phyloP scores from a whole-genome alignment of 768 basidiomycete genomes.

The Postia placenta region DNA sequence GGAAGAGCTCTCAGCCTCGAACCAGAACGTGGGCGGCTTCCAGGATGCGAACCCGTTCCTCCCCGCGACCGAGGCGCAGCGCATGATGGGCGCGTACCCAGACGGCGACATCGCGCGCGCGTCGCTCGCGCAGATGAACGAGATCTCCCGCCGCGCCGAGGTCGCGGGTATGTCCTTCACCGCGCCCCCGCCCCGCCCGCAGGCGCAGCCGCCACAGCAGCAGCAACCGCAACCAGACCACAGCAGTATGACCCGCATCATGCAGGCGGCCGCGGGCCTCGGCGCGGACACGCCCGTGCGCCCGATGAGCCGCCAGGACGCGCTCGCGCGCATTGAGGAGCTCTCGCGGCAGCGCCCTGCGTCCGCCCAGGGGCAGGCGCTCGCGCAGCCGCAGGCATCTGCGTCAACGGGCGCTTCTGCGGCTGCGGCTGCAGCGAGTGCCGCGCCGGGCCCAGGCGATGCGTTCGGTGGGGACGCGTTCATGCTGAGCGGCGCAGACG shows the following conservation, averaged over 20 bases:
- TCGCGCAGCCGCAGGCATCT: neutral
- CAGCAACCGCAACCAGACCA: constrained; percentile 2
- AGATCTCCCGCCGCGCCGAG: constrained; percentile 61
- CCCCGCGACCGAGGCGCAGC: constrained; percentile 50
- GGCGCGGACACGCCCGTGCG: constrained; percentile 18
- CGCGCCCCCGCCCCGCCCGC: constrained; percentile 22
- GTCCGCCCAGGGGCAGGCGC: constrained; percentile 11
- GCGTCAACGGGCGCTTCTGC: neutral
- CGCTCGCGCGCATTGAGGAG: constrained; percentile 49
- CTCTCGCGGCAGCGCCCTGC: constrained; percentile 35
- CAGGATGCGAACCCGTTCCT: constrained; percentile 45
- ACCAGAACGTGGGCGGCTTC: constrained; percentile 7
- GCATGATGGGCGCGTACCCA: constrained; percentile 41
- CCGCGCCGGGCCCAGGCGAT: constrained; percentile 5
- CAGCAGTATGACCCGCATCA: constrained; percentile 22
- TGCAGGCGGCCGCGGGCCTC: constrained; percentile 25
- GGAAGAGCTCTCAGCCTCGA: constrained; percentile 18
- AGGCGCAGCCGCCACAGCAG: neutral
- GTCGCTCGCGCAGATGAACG: constrained; percentile 72
- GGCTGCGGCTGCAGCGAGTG: neutral
- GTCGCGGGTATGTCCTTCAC: constrained; percentile 34
- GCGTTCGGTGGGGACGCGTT: constrained; percentile 13
- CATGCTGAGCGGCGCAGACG: constrained; percentile 14
- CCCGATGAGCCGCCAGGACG: constrained; percentile 35
- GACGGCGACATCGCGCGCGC: constrained; percentile 61